Evolutionary conservation across 331 rosid species (phyloP).

Genomic region (Dryas integrifolia): DNA sequence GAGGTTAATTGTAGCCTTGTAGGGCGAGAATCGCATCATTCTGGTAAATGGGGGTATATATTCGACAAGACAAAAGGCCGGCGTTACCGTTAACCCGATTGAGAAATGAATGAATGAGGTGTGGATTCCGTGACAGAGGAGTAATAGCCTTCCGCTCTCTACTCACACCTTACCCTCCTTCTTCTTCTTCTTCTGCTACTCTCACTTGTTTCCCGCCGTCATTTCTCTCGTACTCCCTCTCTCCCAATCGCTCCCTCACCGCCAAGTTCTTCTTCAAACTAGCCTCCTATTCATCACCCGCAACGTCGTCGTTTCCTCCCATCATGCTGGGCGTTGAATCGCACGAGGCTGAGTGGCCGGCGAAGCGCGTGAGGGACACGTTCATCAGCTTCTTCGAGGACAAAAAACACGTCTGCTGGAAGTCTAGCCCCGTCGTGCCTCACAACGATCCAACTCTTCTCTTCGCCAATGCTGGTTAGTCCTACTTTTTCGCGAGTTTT

Average conservation of each 20-base stretch:
- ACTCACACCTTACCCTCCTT: constrained; percentile 2
- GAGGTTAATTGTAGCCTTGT: too few species aligned
- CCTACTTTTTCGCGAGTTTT: not conserved
- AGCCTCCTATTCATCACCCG: not conserved
- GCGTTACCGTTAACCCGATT: not conserved
- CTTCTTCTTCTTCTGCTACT: not conserved
- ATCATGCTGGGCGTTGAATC: constrained; percentile 50
- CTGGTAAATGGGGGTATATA: not conserved
- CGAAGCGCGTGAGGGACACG: constrained; percentile 61
- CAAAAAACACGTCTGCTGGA: constrained; percentile 52
- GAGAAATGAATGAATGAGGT: constrained; percentile 24
- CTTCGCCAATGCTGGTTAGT: constrained; percentile 81
- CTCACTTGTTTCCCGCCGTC: constrained; percentile 24
- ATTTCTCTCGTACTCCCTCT: not conserved
- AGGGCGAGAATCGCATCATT: too few species aligned
- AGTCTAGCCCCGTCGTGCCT: constrained; percentile 91
- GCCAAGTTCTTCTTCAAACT: not conserved
- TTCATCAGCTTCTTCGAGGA: constrained; percentile 57
- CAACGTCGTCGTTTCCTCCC: constrained; percentile 19
- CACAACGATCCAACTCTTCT: constrained; percentile 85
- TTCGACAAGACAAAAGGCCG: not conserved
- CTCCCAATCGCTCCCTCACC: not conserved
- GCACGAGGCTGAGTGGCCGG: constrained; percentile 63
- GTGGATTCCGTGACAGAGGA: constrained; percentile 25
- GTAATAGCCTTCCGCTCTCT: constrained; percentile 10